Conservation (phyloP, 2,329 filamentous ascomycete genomes). For the Fusarium domesticum region DNA sequence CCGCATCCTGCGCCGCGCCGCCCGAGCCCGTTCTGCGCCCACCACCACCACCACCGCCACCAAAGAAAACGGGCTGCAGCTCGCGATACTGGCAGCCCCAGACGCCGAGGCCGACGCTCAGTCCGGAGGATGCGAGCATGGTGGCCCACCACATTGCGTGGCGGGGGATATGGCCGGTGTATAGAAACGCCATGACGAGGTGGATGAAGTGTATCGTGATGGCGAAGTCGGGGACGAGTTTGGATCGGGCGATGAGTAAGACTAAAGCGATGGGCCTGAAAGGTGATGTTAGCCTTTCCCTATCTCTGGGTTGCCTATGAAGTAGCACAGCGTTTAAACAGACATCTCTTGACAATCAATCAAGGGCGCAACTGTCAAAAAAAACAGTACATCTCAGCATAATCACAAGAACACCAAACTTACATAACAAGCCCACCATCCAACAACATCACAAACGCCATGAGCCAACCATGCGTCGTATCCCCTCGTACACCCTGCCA, state of each 20-base stretch:
- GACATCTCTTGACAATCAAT: no score
- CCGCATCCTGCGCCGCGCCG: conserved; percentile 12
- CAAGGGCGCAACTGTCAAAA: no score
- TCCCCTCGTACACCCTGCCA: conserved; percentile 59
- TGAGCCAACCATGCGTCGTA: conserved; percentile 59
- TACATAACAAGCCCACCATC: conserved; percentile 54
- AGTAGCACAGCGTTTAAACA: no score
- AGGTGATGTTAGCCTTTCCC: neutral
- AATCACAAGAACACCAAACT: conserved; percentile 21
- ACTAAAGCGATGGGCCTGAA: conserved; percentile 77
- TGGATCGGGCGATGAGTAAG: conserved; percentile 79
- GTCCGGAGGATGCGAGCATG: conserved; percentile 46
- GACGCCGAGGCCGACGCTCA: conserved; percentile 63
- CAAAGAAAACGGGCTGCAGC: conserved; percentile 83
- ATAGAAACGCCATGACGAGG: conserved; percentile 72
- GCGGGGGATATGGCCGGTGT: conserved; percentile 71
- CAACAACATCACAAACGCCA: conserved; percentile 56
- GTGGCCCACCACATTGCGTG: conserved; percentile 83
- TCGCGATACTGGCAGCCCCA: conserved; percentile 93
- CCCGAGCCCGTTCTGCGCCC: conserved; percentile 34
- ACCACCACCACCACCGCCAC: conserved; percentile 57
- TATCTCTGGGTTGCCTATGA: neutral
- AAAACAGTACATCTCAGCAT: no score
- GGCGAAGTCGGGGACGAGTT: conserved; percentile 92
- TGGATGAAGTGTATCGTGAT: conserved; percentile 84